Conservation (phyloP, 129 eudicot species). For the Tanacetum coccineum region DNA sequence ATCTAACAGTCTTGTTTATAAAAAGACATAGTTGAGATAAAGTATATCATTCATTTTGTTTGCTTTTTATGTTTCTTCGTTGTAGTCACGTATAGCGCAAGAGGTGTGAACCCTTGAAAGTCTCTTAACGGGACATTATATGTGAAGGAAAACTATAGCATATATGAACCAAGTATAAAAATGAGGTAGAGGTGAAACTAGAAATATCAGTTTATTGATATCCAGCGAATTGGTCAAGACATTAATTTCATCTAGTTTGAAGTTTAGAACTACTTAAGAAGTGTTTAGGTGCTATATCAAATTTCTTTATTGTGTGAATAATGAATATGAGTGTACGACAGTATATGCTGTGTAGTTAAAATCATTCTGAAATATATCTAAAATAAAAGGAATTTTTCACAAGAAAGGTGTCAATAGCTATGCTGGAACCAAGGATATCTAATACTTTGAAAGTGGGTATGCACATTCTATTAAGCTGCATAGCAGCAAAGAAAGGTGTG, state of each 20-base stretch:
- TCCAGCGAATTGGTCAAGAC: background rate
- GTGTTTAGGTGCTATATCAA: background rate
- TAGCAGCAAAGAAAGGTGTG: too few species aligned
- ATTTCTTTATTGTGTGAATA: background rate
- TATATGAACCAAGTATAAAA: background rate
- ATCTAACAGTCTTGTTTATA: slow-evolving; percentile 7
- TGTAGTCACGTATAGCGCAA: background rate
- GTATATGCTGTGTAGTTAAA: background rate
- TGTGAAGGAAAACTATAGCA: background rate
- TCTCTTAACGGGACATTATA: background rate
- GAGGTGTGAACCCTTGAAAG: background rate
- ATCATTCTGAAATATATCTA: background rate
- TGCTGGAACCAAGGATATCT: background rate
- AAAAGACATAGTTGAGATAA: background rate
- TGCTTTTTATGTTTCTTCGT: slow-evolving; percentile 4
- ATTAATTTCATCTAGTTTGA: background rate
- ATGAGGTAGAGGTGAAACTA: background rate
- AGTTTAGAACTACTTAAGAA: background rate
- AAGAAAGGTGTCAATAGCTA: background rate
- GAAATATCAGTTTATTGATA: background rate
- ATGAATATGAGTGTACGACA: background rate
- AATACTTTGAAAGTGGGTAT: background rate
- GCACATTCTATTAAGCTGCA: too few species aligned
- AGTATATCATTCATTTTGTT: slow-evolving; percentile 4
- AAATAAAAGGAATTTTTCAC: background rate